Conservation (phyloP, 495 filamentous ascomycete species). For the Hypoxylon crocopeplum region DNA sequence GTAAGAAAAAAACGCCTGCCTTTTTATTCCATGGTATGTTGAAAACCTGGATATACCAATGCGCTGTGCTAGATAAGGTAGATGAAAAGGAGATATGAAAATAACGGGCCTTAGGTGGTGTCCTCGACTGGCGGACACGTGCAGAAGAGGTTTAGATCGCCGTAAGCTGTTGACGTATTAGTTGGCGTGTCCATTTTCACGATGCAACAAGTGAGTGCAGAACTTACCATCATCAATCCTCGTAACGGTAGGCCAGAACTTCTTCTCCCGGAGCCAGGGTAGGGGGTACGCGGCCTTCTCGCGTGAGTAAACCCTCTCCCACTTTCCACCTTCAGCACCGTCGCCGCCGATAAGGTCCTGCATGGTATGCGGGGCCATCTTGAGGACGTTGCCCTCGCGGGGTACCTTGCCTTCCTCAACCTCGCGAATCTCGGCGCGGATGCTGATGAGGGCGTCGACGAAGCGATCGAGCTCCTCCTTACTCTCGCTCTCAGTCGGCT, state of each 20-base stretch:
- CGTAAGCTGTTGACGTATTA: conserved; percentile 66
- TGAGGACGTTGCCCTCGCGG: conserved; percentile 85
- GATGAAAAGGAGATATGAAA: conserved; percentile 20
- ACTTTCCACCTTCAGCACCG: conserved; percentile 58
- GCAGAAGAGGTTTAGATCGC: conserved; percentile 93
- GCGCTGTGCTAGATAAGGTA: conserved; percentile 12
- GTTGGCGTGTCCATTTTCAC: conserved; percentile 42
- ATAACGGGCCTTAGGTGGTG: conserved; percentile 44
- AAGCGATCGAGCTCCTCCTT: conserved; percentile 95
- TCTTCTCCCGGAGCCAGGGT: conserved; percentile 88
- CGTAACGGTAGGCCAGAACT: conserved; percentile 95
- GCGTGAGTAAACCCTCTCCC: conserved; percentile 79
- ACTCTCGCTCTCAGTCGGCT: conserved; percentile 94
- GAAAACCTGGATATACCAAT: conserved; percentile 37
- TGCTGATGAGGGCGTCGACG: conserved; percentile 88
- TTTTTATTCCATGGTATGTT: conserved; percentile 36
- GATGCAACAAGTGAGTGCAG: not conserved
- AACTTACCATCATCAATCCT: conserved; percentile 87
- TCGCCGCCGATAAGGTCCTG: conserved; percentile 74
- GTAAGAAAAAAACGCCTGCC: no score
- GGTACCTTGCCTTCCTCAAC: conserved; percentile 83
- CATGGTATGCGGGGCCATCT: conserved; percentile 89
- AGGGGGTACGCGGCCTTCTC: conserved; percentile 91
- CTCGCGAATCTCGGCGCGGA: conserved; percentile 83
- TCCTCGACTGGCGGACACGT: conserved; percentile 88